These are phyloP conservation scores for Talaromyces sp. DNA, from an alignment of 2,329 filamentous ascomycete species.

Conservation along the genomic window DNA sequence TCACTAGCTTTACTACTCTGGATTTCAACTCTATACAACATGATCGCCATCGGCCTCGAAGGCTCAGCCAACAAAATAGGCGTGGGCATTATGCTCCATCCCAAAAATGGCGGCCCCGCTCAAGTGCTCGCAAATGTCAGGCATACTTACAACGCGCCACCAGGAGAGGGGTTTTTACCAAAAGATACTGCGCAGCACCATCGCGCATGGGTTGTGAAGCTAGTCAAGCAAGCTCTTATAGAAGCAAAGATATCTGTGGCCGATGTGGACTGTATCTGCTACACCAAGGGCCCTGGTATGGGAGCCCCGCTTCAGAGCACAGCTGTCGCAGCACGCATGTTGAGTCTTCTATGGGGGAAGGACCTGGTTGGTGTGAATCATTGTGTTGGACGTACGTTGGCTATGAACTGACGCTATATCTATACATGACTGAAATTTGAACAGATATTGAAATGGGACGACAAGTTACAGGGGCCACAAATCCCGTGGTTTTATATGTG, in stretches of 20 bases:
- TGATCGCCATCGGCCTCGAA: slow-evolving; percentile 73
- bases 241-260: slow-evolving; percentile 60
- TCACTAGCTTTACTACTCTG: neutral
- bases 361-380: slow-evolving; percentile 95
- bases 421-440: neutral
- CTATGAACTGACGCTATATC: neutral
- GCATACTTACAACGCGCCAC: slow-evolving; percentile 87
- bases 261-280: slow-evolving; percentile 89
- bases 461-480: slow-evolving; percentile 80
- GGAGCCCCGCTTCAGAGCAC: slow-evolving; percentile 85
- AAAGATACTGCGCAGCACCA: slow-evolving; percentile 96
- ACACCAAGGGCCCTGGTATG: slow-evolving; percentile 95
- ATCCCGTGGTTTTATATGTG: slow-evolving; percentile 95
- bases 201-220: slow-evolving; percentile 73
- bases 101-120: slow-evolving; percentile 51
- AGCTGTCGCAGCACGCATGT: slow-evolving; percentile 76
- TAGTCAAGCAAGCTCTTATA: slow-evolving; percentile 75
- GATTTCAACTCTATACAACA: slow-evolving; percentile 24
- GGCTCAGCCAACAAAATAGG: slow-evolving; percentile 98
- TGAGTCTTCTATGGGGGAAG: slow-evolving; percentile 79
- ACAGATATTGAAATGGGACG: slow-evolving; percentile 94
- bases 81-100: slow-evolving; percentile 84
- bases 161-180: slow-evolving; percentile 89
- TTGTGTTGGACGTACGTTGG: slow-evolving; percentile 72
- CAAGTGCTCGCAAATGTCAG: slow-evolving; percentile 87